Base-by-base conservation (phyloP, 2,329 filamentous ascomycete genomes). In the Sodiomyces alkalinus region DNA sequence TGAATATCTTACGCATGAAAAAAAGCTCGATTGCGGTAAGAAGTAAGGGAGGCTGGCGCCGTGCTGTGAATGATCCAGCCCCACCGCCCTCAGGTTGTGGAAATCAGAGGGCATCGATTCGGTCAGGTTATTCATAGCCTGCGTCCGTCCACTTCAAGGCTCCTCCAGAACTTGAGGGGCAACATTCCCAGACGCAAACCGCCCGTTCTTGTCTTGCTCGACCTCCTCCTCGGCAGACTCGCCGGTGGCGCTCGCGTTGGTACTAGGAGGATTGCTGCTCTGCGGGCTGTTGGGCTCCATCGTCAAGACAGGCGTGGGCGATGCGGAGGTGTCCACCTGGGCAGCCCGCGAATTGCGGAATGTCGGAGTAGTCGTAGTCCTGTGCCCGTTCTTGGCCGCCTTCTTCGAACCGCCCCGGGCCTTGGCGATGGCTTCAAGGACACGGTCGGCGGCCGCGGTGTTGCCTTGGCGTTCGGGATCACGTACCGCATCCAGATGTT, bases 231-330 rank as follows among this genome's bases (percentile, higher is more conserved):
- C 27, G 7, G 17, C 26, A 7, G 17, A 8, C 17, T 53, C 52
- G 15, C 56, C 60, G 10, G 56, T 47, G 27, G 68, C 65, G 42
- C 71, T 74, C 20, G 61, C 60, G 37, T 62, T 70, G 3, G 71
- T 68, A 48, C 74, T 80, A 4, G 74, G 68, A 3, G 74, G 60
- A 34, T 66, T 73, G 45, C 60, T 74, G 46, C 69, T 80, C 41
- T 74, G 70, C 2, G 74, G 74, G 37, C 72, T 80, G 44, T 79
- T 79, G 21, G 69, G 68, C 41, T 76, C 75, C 39, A 67, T 75
- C 2, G 74, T 79, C 30, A 81, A 61, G 14, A 64, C 62, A 2
- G 78, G 79, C 1, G 75, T 78, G 7, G 74, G 68, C n/a, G n/a
- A n/a, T 1, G 66, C 64, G 7, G 61, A 58, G 29, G 73, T 64